Evolutionary conservation across 2,329 filamentous ascomycete species (phyloP).

Genomic region (Cladophialophora psammophila): DNA sequence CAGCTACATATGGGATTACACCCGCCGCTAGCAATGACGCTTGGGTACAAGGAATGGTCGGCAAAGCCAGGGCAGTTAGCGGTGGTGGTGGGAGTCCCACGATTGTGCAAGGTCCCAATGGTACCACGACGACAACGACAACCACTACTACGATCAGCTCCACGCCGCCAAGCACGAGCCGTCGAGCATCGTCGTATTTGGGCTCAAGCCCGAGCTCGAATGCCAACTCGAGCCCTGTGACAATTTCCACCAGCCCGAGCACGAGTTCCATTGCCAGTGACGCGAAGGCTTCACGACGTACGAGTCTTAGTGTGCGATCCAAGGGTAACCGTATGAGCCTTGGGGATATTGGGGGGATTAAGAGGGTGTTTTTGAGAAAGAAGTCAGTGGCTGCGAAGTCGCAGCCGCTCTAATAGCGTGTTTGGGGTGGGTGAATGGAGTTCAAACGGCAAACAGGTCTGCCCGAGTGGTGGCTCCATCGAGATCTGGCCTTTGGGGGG

Average conservation of each 20-base stretch:
- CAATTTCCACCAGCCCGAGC: conserved; percentile 27
- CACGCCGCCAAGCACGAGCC: conserved; percentile 17
- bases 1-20: conserved; percentile 49
- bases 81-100: conserved; percentile 31
- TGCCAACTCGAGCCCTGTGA: conserved; percentile 27
- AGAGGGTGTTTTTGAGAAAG: conserved; percentile 40
- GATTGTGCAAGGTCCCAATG: conserved; percentile 26
- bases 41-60: conserved; percentile 57
- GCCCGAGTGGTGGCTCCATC: background rate
- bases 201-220: conserved; percentile 21
- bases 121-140: conserved; percentile 35
- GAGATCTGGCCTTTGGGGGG: background rate
- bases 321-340: conserved; percentile 36
- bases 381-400: conserved; percentile 30
- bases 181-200: conserved; percentile 26
- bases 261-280: conserved; percentile 22
- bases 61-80: conserved; percentile 49
- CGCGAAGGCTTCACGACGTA: conserved; percentile 18
- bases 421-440: background rate
- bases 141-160: conserved; percentile 36
- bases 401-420: background rate
- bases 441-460: background rate
- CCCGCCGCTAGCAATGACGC: conserved; percentile 51
- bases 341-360: conserved; percentile 40
- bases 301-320: conserved; percentile 19